Percentiles rank a stretch among this genome's conserved stretches.
These are phyloP conservation scores for Lycium ferocissimum DNA, from an alignment of 257 asterid genomes.

Conservation along the genomic window DNA sequence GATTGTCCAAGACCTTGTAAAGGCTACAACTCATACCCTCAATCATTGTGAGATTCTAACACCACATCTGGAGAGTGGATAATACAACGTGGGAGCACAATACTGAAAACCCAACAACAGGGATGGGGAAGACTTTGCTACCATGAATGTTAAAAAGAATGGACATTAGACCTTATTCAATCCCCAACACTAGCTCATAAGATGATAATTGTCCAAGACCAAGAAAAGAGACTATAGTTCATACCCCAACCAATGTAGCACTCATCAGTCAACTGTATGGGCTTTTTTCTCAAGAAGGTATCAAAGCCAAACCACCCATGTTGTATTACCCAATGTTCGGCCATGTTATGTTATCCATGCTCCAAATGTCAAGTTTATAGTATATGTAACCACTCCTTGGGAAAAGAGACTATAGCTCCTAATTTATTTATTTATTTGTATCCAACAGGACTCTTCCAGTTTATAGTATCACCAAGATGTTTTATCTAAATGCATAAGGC, in stretches of 20 bases:
- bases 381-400: too few relatives aligned
- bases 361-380: background rate
- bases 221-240: background rate
- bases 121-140: background rate
- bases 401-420: too few relatives aligned
- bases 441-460: background rate
- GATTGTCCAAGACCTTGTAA: background rate
- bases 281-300: background rate
- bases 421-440: background rate
- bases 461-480: constrained; percentile 11
- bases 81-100: background rate
- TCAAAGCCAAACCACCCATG: constrained; percentile 8
- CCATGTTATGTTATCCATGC: background rate
- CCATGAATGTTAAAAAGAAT: background rate
- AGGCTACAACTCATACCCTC: constrained; percentile 22
- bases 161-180: background rate
- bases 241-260: background rate
- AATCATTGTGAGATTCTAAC: background rate
- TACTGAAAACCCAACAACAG: constrained; percentile 3
- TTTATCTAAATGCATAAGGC: constrained; percentile 35
- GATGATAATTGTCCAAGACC: background rate
- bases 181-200: background rate
- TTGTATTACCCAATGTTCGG: background rate
- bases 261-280: background rate
- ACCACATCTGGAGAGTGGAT: constrained; percentile 6